Conservation (phyloP, 2,329 filamentous ascomycete genomes). For the Blumeriella jaapii region DNA sequence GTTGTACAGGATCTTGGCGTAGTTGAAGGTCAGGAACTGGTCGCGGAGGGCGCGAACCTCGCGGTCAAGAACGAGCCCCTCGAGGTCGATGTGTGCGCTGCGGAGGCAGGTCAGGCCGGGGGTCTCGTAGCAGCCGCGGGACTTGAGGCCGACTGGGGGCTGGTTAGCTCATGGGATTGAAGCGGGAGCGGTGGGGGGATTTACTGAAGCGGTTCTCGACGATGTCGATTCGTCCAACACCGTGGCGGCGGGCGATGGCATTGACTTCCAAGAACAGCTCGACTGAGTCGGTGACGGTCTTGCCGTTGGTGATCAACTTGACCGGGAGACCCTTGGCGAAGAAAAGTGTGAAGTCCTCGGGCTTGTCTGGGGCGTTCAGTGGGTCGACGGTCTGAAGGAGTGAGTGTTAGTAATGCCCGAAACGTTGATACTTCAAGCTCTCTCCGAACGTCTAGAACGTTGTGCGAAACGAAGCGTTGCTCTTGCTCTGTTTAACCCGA, state of each 20-base stretch:
- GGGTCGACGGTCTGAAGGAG: slow-evolving; percentile 45
- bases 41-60: slow-evolving; percentile 59
- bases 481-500: no score
- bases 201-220: slow-evolving; percentile 60
- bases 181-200: background rate
- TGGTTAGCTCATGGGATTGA: background rate
- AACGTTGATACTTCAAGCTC: background rate
- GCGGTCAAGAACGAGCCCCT: slow-evolving; percentile 57
- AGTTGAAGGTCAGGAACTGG: slow-evolving; percentile 57
- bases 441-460: background rate
- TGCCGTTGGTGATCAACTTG: slow-evolving; percentile 46
- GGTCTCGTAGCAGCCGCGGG: slow-evolving; percentile 66
- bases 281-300: slow-evolving; percentile 55
- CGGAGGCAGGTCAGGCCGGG: slow-evolving; percentile 26
- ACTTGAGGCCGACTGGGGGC: slow-evolving; percentile 56
- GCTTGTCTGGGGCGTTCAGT: slow-evolving; percentile 55
- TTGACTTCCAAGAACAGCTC: slow-evolving; percentile 65
- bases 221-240: slow-evolving; percentile 73
- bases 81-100: slow-evolving; percentile 39
- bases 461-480: no score
- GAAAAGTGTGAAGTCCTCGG: slow-evolving; percentile 57
- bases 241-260: slow-evolving; percentile 58
- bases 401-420: background rate
- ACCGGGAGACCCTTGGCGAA: slow-evolving; percentile 68
- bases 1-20: slow-evolving; percentile 44